Base-by-base conservation (phyloP, 164 flowering plant species). In the Malania oleifera region DNA sequence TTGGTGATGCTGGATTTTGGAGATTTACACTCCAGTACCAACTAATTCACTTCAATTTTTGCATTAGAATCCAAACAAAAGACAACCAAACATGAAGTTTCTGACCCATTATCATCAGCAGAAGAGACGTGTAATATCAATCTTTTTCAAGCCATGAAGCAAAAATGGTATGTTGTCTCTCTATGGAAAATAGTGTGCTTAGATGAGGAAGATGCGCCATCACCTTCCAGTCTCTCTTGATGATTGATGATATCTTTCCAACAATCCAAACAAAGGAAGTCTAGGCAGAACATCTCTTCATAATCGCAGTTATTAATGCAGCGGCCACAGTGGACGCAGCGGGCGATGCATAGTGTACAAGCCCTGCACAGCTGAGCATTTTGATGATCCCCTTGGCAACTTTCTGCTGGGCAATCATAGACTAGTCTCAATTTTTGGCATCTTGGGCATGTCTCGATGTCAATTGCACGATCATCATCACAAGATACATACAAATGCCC, bases 401-500 rank as follows among this genome's bases (percentile, higher is more conserved):
- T 54, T 63, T 65, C 73, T 28, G 59, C 29, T 1, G 78, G 73
- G 52, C 78, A 75, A 55, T 75, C 78, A 63, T 68, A 75, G 7
- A 75, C 73, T 26, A 68, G 18, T 19, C 52, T 62, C 46, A 60
- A 19, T 3, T 52, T 44, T 29, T 66, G 50, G 52, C 78, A 75
- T 45, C 29, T 58, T 5, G 75, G 70, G 54, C 78, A 75, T 14
- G 14, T 13, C 37, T 75, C 75, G 14, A 75, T 62, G 57, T 75
- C 78, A 35, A 75, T 54, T 14, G 67, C 52, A 20, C 63, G 46
- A 57, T 71, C 73, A 65, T 75, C 78, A 23, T 65, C 65, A 27
- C 57, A 59, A n/a, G 58, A 18, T 1, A 49, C 29, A 59, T 60
- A 31, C 13, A 38, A 20, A 10, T 46, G 28, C 14, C 29, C 46